phyloP scores from a whole-genome alignment of 441 rosid genomes.

The Macaranga tanarius region DNA sequence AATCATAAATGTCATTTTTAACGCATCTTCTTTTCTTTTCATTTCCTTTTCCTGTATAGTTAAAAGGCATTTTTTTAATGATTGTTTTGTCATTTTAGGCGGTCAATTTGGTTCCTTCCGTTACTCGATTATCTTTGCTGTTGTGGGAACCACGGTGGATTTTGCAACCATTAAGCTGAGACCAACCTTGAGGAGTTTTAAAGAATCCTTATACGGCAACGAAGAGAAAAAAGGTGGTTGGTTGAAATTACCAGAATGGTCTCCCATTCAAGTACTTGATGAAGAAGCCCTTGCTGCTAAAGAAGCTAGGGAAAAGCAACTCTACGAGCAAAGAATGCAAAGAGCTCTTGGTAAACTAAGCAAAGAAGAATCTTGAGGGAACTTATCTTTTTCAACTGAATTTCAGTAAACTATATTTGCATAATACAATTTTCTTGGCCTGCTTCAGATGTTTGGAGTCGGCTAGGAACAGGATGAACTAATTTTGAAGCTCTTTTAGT shows the following conservation, averaged over 20 bases:
- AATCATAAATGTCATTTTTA: background rate
- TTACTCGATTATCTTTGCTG: conserved; percentile 62
- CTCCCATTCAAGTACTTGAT: conserved; percentile 75
- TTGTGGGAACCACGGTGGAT: conserved; percentile 60
- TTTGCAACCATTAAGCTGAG: conserved; percentile 52
- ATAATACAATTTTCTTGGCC: conserved; percentile 9
- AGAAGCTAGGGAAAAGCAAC: conserved; percentile 59
- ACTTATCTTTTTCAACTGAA: background rate
- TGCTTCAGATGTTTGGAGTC: conserved; percentile 9
- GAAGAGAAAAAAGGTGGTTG: conserved; percentile 32
- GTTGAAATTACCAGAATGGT: conserved; percentile 81
- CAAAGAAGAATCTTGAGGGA: conserved; percentile 60
- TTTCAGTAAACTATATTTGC: background rate
- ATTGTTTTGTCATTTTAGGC: conserved; percentile 39
- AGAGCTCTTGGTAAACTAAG: conserved; percentile 48
- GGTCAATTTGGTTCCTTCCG: conserved; percentile 78
- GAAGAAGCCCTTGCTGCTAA: conserved; percentile 79
- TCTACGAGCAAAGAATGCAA: conserved; percentile 40
- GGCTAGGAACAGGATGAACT: background rate
- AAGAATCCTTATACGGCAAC: conserved; percentile 28
- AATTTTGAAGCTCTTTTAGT: background rate
- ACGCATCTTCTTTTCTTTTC: background rate
- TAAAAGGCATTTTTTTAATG: background rate
- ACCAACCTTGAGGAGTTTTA: conserved; percentile 37
- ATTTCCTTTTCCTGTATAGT: background rate